phyloP scores from a whole-genome alignment of 306 rosid species.

The Corylus americana region DNA sequence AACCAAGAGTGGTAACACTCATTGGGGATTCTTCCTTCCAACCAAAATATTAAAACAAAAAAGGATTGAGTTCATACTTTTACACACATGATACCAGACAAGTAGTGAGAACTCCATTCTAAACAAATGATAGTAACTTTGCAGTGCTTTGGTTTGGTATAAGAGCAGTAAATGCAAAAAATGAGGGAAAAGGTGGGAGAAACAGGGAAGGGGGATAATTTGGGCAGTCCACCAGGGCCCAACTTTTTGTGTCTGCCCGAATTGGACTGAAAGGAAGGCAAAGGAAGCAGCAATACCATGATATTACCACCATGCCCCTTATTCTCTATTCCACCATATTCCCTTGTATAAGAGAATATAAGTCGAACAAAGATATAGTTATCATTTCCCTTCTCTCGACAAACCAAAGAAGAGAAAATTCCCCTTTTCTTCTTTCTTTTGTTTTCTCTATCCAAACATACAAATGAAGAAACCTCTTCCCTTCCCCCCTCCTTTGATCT shows the following conservation, averaged over 20 bases:
- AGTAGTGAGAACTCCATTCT: background rate
- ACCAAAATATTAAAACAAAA: background rate
- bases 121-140: background rate
- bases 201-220: background rate
- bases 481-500: background rate
- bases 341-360: background rate
- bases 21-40: background rate
- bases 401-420: background rate
- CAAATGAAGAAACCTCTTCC: background rate
- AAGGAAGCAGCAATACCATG: background rate
- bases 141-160: background rate
- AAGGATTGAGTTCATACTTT: background rate
- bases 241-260: no score
- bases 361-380: background rate
- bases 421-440: background rate
- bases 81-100: background rate
- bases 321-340: background rate
- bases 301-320: background rate
- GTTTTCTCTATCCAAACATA: background rate
- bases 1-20: background rate
- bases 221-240: background rate
- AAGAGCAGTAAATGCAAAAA: background rate
- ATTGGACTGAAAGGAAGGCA: background rate
- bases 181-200: background rate
- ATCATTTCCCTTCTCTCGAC: no score